Conservation (phyloP, 2,329 filamentous ascomycete species). For the Claviceps fusiformis region DNA sequence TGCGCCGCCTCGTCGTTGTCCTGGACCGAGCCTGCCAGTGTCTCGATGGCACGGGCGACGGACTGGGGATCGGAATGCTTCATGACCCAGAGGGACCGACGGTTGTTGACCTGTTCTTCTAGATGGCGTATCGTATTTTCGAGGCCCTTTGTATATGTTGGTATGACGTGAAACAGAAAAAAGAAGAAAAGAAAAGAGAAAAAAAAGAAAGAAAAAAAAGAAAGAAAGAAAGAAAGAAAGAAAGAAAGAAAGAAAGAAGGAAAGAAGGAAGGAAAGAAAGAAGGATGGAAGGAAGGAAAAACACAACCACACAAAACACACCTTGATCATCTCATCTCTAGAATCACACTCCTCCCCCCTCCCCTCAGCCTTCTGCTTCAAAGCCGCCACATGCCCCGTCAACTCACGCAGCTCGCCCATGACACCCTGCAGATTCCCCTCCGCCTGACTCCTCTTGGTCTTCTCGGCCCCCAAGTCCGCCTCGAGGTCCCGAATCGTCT, state of each 20-base stretch:
- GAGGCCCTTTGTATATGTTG: too few species aligned
- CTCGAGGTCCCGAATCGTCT: slow-evolving; percentile 19
- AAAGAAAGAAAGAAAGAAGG: too few species aligned
- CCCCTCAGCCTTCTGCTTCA: slow-evolving; percentile 14
- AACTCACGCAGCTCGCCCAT: slow-evolving; percentile 6
- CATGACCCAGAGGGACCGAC: slow-evolving; percentile 22
- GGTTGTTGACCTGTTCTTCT: slow-evolving; percentile 23
- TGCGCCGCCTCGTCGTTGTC: slow-evolving; percentile 14
- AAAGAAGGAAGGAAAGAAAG: background rate
- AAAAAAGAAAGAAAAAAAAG: background rate
- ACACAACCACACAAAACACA: slow-evolving; percentile 7
- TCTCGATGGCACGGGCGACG: slow-evolving; percentile 20
- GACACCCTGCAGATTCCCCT: slow-evolving; percentile 15
- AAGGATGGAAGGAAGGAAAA: background rate
- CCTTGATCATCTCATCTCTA: slow-evolving; percentile 18
- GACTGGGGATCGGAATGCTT: slow-evolving; percentile 19
- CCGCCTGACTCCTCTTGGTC: slow-evolving; percentile 16
- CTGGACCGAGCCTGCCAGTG: slow-evolving; percentile 15
- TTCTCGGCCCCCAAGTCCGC: slow-evolving; percentile 19
- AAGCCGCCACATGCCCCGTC: slow-evolving; percentile 14
- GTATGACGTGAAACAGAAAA: too few species aligned
- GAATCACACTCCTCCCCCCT: slow-evolving; percentile 9
- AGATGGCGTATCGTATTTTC: slow-evolving; percentile 20
- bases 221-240: too few species aligned
- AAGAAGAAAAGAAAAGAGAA: too few species aligned